A percentile compares a stretch with the other conserved stretches of the same genome.
Evolutionary conservation across 176 grass and related monocot species (phyloP).

Genomic region (Tillandsia fasciculata): DNA sequence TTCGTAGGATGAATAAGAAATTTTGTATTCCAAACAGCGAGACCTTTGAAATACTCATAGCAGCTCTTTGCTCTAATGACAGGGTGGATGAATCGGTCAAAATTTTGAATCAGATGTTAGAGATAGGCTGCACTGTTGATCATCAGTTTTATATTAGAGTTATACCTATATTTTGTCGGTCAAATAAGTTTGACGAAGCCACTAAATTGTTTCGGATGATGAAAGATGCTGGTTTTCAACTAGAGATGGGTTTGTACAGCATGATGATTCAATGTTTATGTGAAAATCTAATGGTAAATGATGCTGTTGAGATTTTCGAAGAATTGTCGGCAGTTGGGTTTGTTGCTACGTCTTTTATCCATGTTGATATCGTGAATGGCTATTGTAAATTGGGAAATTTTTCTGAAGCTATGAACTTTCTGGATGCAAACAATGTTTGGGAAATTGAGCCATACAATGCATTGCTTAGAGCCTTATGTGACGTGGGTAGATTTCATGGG

Average conservation of each 20-base stretch:
- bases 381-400: slow-evolving; percentile 35
- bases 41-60: slow-evolving; percentile 47
- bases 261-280: slow-evolving; percentile 34
- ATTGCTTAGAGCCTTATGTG: slow-evolving; percentile 34
- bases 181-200: slow-evolving; percentile 30
- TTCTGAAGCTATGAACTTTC: slow-evolving; percentile 29
- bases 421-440: slow-evolving; percentile 30
- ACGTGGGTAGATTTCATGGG: slow-evolving; percentile 20
- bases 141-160: slow-evolving; percentile 37
- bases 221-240: slow-evolving; percentile 23
- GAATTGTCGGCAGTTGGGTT: slow-evolving; percentile 28
- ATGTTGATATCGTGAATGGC: slow-evolving; percentile 28
- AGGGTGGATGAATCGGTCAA: slow-evolving; percentile 34
- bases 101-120: slow-evolving; percentile 38
- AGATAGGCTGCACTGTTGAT: slow-evolving; percentile 24
- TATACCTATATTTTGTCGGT: slow-evolving; percentile 41
- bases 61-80: slow-evolving; percentile 20
- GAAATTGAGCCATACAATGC: slow-evolving; percentile 45
- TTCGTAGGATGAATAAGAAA: slow-evolving; percentile 45
- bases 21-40: slow-evolving; percentile 29
- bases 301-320: slow-evolving; percentile 25
- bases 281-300: slow-evolving; percentile 31
- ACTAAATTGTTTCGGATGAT: slow-evolving; percentile 34
- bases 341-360: slow-evolving; percentile 23
- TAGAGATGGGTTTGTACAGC: slow-evolving; percentile 23